Base-by-base conservation (phyloP, 2,329 filamentous ascomycete genomes). In the Raffaelea albimanens region DNA sequence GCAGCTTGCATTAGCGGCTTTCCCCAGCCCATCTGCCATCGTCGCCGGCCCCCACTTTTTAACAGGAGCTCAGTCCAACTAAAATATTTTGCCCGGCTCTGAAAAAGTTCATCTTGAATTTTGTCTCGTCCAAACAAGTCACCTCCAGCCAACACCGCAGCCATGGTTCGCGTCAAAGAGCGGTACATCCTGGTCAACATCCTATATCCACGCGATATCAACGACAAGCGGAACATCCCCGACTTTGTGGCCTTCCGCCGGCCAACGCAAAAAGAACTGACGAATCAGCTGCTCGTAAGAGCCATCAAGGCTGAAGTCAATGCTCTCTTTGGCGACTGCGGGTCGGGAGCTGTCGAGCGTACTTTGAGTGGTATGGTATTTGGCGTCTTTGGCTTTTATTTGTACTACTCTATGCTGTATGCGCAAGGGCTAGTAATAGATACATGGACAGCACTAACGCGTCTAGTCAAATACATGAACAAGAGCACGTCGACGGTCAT, bases 111-210 rank as follows among this genome's bases (percentile, higher is more conserved):
- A 5, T 40, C n/a, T 22, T 13, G 23, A 14, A 18, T 18, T 18
- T 2, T 13, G 9, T 11, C 34, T 42, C 23, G n/a, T 36, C 34
- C 18, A 7, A 5, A 18, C 10, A 10, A 20, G 4, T 20, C 41
- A 20, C 29, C 19, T 23, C 19, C 18, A 45, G 16, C 14, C 25
- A 7, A 34, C 20, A 23, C 8, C 40, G 16, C 38, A 29, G 11
- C 34, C 46, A 96, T 98, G 93, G 93, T 98, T 51, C 87, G 93
- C 61, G 80, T 97, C 56, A 98, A 98, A 67, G 85, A 95, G 66
- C 83, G 93, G 58, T 98, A 98, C 64, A 78, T 98, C 18, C 80
- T 97, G n/a, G 80, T 97, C 52, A 87, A 95, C 62, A 89, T 97
- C 55, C 74, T 97, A 42, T 96, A 96, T 59, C 88, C 90, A 0